Conservation (phyloP, 1,284 basidiomycete genomes). For the Cystobasidium pallidum region DNA sequence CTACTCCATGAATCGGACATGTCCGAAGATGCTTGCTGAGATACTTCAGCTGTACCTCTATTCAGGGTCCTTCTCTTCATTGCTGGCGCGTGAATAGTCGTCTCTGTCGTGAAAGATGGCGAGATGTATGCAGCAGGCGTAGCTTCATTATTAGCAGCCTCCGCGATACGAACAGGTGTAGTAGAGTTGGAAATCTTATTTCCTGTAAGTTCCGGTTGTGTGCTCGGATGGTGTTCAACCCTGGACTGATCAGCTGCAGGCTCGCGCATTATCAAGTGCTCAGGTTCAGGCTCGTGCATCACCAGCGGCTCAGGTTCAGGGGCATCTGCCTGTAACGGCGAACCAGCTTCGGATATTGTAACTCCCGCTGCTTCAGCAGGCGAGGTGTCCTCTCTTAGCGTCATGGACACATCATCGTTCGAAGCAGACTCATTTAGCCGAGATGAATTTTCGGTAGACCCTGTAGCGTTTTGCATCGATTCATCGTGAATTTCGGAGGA, state of each 20-base stretch:
- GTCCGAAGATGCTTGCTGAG: background rate
- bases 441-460: background rate
- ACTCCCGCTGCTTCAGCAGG: background rate
- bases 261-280: background rate
- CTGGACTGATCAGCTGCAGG: too few relatives aligned
- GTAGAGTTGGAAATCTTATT: background rate
- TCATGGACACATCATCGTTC: background rate
- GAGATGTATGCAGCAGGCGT: background rate
- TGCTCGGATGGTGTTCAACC: too few relatives aligned
- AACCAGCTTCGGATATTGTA: constrained; percentile 3
- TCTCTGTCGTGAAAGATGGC: background rate
- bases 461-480: background rate
- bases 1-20: background rate
- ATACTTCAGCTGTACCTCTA: background rate
- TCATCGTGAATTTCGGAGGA: background rate
- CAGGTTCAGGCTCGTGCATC: background rate
- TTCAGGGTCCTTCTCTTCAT: background rate
- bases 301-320: background rate
- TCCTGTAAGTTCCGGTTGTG: background rate
- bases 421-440: background rate
- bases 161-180: background rate
- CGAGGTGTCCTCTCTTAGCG: background rate
- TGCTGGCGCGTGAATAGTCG: background rate
- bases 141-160: background rate
- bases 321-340: background rate